A percentile compares a stretch with the other conserved stretches of the same genome.
Evolutionary conservation across 305 asterid genomes (phyloP).

Genomic region (Ajuga reptans): DNA sequence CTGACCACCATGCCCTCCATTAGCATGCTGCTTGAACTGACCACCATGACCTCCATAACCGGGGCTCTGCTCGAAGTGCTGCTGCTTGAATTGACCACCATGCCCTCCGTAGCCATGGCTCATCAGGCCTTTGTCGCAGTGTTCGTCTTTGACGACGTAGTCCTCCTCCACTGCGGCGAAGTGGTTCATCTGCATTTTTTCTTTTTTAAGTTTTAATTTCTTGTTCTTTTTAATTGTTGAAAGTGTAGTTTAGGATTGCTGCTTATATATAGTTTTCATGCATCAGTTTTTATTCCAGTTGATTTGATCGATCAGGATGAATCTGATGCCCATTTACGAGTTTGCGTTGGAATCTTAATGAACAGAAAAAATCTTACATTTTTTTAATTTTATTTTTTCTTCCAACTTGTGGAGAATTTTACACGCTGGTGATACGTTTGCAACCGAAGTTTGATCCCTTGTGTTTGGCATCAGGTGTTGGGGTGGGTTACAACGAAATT

Average conservation of each 20-base stretch:
- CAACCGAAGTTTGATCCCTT: too few relatives aligned
- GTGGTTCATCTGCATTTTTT: slow-evolving; percentile 21
- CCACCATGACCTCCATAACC: too few relatives aligned
- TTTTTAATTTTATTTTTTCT: not conserved
- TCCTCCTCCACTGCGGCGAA: not conserved
- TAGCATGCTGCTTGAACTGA: too few relatives aligned
- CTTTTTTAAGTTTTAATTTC: not conserved
- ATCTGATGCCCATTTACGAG: slow-evolving; percentile 19
- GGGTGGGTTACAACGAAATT: too few relatives aligned
- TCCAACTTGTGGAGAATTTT: slow-evolving; percentile 3
- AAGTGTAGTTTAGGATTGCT: not conserved
- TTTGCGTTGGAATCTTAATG: not conserved
- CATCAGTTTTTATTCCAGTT: not conserved
- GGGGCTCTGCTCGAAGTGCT: too few relatives aligned
- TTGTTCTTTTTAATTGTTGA: not conserved
- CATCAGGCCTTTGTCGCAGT: not conserved
- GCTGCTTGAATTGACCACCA: too few relatives aligned
- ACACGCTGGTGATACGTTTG: not conserved
- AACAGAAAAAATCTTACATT: not conserved
- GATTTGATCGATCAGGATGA: slow-evolving; percentile 21
- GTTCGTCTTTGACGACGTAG: not conserved
- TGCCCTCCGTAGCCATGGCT: not conserved
- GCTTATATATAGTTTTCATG: not conserved
- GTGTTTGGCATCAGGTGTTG: too few relatives aligned
- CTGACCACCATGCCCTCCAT: not conserved